phyloP scores from a whole-genome alignment of 345 rosid species.

The Euphorbia pulcherrima region DNA sequence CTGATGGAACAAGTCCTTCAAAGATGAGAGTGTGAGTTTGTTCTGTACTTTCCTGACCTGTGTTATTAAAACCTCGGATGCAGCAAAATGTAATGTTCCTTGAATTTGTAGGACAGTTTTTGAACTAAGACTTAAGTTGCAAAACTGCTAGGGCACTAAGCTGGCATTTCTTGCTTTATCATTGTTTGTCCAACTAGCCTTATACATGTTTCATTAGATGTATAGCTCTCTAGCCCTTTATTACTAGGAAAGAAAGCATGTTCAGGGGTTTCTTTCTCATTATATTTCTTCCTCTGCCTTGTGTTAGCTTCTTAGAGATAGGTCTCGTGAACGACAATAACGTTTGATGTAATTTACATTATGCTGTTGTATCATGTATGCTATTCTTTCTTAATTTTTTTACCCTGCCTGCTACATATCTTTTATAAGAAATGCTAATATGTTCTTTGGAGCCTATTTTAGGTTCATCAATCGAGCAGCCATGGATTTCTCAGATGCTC shows the following conservation, averaged over 20 bases:
- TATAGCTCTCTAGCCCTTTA: background rate
- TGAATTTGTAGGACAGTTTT: background rate
- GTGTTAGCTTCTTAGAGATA: background rate
- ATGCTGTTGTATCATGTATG: background rate
- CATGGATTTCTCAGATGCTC: constrained; percentile 92
- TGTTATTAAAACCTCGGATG: background rate
- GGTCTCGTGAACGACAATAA: background rate
- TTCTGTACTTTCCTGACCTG: background rate
- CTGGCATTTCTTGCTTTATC: background rate
- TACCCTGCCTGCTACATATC: background rate
- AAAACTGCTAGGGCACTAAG: background rate
- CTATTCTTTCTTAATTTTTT: background rate
- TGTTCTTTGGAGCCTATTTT: constrained; percentile 16
- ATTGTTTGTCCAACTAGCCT: background rate
- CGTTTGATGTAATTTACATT: background rate
- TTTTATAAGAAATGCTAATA: background rate
- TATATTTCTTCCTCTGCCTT: background rate
- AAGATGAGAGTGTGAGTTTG: constrained; percentile 85
- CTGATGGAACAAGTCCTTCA: constrained; percentile 90
- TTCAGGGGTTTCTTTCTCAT: background rate
- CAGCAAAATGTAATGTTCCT: background rate
- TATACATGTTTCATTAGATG: background rate
- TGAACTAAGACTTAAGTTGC: background rate
- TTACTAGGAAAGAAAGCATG: background rate
- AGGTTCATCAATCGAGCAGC: constrained; percentile 90